Evolutionary conservation across 2,329 filamentous ascomycete genomes (phyloP), one percentile per base, ranked within the genome.

Genomic region (Endocalyx cinctus): DNA sequence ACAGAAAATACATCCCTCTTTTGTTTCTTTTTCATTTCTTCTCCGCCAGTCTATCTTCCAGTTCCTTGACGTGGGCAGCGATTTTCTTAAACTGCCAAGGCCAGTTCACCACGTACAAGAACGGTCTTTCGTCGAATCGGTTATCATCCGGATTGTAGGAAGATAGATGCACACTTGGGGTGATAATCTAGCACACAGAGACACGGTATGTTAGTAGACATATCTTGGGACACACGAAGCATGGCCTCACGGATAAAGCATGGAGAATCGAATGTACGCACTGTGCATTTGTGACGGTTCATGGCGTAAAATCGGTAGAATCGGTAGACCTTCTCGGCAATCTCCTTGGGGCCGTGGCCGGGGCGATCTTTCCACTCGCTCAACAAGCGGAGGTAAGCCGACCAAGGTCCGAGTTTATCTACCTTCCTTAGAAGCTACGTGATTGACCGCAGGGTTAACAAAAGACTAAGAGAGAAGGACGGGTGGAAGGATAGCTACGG

Each of bases 61-160:
- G 20, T 8, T 23, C 8, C 20, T 23, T 23, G 8, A n/a, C 20
- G 20, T 23, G 20, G n/a, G 8, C 20, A 8, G 8, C 13, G 19
- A 43, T 43, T 20, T 43, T 41, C 7, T 43, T 29, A 18, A 43
- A 43, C 14, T 41, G 38, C 32, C 35, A 43, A 4, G 41, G 41
- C 37, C 34, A 43, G 17, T 43, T 18, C 4, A 41, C 38, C 10
- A 37, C 33, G 25, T 43, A 33, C 4, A 40, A 14, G 13, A 43
- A 43, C 1, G 35, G 38, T 4, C 38, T 13, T 5, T 38, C 18
- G 15, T 43, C 41, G 13, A 36, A 33, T 11, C 38, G 17, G 14
- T 43, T 43, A 17, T 43, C 41, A 23, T 43, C 41, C 8, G 38
- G 41, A 25, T 38, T 19, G n/a, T n/a, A n/a, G n/a, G n/a, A n/a